Evolutionary conservation across 1,139 yeast species (phyloP).

Genomic region (Blastobotrys persicus): DNA sequence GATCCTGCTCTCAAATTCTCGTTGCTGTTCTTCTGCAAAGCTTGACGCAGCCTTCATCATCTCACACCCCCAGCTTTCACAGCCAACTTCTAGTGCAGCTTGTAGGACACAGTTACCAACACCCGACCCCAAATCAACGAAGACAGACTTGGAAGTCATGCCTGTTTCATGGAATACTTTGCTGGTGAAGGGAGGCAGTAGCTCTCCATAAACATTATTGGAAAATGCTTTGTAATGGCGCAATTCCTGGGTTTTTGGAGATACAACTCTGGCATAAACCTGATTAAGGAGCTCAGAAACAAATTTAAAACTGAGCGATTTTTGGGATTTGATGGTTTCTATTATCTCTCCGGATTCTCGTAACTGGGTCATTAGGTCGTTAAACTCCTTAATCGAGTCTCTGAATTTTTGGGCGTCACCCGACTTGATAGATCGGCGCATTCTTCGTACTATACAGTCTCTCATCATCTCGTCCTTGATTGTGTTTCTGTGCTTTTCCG

Average conservation of each 20-base stretch:
- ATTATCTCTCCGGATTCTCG: slow-evolving; percentile 38
- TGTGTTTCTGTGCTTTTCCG: slow-evolving; percentile 42
- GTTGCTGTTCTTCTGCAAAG: slow-evolving; percentile 59
- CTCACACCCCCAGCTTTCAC: slow-evolving; percentile 85
- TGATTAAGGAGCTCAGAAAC: slow-evolving; percentile 69
- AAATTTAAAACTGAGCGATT: slow-evolving; percentile 52
- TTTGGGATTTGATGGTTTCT: slow-evolving; percentile 42
- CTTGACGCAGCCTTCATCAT: slow-evolving; percentile 79
- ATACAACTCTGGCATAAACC: slow-evolving; percentile 72
- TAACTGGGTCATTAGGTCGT: slow-evolving; percentile 38
- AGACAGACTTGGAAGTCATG: slow-evolving; percentile 52
- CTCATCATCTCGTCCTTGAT: slow-evolving; percentile 42
- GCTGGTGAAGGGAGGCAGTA: slow-evolving; percentile 73
- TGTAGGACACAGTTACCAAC: slow-evolving; percentile 91
- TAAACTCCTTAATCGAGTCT: slow-evolving; percentile 43
- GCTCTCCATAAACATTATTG: slow-evolving; percentile 88
- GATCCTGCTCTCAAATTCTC: slow-evolving; percentile 58
- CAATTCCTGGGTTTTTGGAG: slow-evolving; percentile 66
- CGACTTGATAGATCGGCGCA: slow-evolving; percentile 43
- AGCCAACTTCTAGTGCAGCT: slow-evolving; percentile 85
- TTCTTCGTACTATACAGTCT: slow-evolving; percentile 47
- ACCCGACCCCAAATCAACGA: slow-evolving; percentile 88
- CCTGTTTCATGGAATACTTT: slow-evolving; percentile 65
- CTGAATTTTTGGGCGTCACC: slow-evolving; percentile 39
- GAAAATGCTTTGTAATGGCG: slow-evolving; percentile 82